Base-by-base conservation (phyloP, 495 filamentous ascomycete genomes). In the Penicillium manginii region DNA sequence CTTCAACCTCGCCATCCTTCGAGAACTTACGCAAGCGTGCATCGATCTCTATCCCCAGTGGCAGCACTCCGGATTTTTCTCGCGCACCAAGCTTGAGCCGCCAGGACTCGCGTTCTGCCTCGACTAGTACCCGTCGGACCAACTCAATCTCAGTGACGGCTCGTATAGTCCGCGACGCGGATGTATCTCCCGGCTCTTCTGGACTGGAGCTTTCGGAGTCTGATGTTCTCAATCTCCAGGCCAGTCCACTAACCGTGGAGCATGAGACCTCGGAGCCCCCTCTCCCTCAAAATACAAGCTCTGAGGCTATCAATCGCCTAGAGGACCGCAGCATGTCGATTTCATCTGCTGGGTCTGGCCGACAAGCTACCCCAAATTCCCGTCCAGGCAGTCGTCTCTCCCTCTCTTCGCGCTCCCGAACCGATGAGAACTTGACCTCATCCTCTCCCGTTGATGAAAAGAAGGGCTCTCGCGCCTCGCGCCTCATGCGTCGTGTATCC, bases 401-500 rank as follows among this genome's bases (percentile, higher is more conserved):
- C 45, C 32, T 71, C 11, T 74, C 80, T n/a, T 70, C 75, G 17
- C 73, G 64, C 35, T 70, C 73, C 8, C 72, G 61, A 60, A 68
- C 68, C 17, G 75, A 77, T 15, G 71, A 71, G 10, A 63, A 56
- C 21, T 65, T 73, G 35, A 57, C 72, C 8, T 69, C 77, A 7
- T 67, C 69, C n/a, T 76, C 83, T 7, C 65, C 76, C 1, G 77
- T 69, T n/a, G 81, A 84, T 26, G 85, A 87, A 11, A 90, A 89
- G 78, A 88, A 84, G 61, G 78, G 83, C 65, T 83, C 88, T 68
- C 78, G 86, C 47, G 78, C 89, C 32, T 88, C 85, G 55, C 87
- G 91, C 22, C 81, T 96, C 40, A 86, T 97, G 68, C 87, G 90
- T 43, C 87, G 91, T 17, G 87, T 97, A 77, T 92, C 89, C 32